Base-by-base conservation (phyloP, 495 filamentous ascomycete species). In the Achaetomiella virescens region DNA sequence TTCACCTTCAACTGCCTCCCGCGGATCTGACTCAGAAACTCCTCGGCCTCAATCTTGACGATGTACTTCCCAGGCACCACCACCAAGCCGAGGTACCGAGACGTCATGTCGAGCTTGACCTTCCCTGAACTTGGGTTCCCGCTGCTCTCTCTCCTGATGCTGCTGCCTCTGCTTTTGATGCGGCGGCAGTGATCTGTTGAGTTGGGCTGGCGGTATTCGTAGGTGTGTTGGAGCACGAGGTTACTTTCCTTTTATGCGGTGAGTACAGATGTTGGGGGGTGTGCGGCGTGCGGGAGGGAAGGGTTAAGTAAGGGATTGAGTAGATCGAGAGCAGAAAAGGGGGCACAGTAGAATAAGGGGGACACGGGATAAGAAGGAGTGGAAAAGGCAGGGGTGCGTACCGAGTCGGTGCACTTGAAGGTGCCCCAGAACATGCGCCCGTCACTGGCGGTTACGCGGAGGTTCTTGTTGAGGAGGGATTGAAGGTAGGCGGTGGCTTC, bases 401-500 rank as follows among this genome's bases (percentile, higher is more conserved):
- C 93, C 48, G 87, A 84, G 74, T 98, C 93, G 20, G 90, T 96
- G 71, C 95, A 97, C 70, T 92, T 97, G 73, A 98, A 88, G 54
- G 81, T 75, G 33, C 93, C 93, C 36, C 89, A 77, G 70, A 97
- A 98, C 75, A 96, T 86, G 40, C 93, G 88, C 24, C 75, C 78
- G 68, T 97, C 93, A 5, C 84, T 88, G 24, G 86, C 88, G 61
- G 89, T 83, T 48, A 97, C 75, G 57, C 91, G 86, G 37, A 98
- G 72, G 46, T 77, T 84, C 63, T 82, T 83, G 70, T 81, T 83
- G 29, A 90, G 69, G 54, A 87, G 76, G 29, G 78, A 76, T 20
- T 58, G 60, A 29, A 81, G 72, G 53, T 70, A 82, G 43, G 61
- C 56, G 54, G 63, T 59, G 41, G 73, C 64, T 51, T 75, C 68